Evolutionary conservation across 495 filamentous ascomycete species (phyloP), one percentile per base, ranked within the genome.

Genomic region (Daldinia loculata): DNA sequence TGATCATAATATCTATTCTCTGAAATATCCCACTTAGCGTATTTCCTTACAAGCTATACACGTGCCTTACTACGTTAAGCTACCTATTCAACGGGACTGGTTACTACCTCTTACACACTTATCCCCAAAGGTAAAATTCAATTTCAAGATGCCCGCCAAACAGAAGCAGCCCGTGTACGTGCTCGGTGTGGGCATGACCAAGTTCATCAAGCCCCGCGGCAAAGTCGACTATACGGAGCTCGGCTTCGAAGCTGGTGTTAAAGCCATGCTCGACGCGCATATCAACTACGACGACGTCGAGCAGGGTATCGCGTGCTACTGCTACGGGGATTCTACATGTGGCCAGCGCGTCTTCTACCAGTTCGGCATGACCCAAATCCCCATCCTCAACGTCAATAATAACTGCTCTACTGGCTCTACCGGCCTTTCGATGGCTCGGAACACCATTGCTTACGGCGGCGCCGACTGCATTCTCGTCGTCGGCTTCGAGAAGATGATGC

Each of bases 291-390:
- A 98, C 78, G 93, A 98, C 57, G 93, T 99, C 56, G 93, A 97
- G 68, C 92, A 94, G 70, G 95, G 93, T 19, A 87, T 99, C n/a
- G 95, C 95, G 1, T 99, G 95, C 84, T 98, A 97, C 79, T 95
- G 93, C 83, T 99, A 97, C 77, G 95, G 93, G 72, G 95, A 98
- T 82, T 92, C 89, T 58, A 97, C 95, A 52, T 95, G 92, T 75
- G 95, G 95, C 27, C 95, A 99, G 85, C 90, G 95, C 53, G 94
- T 98, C 69, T 98, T 99, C 84, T 99, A 99, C 80, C 95, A 99
- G 82, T 97, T 98, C 79, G 95, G 95, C 79, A 93, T 98, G 88
- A 98, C 93, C 34, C 84, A 90, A 74, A 98, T 97, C 71, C 95
- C 95, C 67, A 93, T 98, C 77, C 92, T 95, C 85, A 98, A 98